phyloP scores from a whole-genome alignment of 192 early-diverging fungal genomes.

The Chytriomyces hyalinus region DNA sequence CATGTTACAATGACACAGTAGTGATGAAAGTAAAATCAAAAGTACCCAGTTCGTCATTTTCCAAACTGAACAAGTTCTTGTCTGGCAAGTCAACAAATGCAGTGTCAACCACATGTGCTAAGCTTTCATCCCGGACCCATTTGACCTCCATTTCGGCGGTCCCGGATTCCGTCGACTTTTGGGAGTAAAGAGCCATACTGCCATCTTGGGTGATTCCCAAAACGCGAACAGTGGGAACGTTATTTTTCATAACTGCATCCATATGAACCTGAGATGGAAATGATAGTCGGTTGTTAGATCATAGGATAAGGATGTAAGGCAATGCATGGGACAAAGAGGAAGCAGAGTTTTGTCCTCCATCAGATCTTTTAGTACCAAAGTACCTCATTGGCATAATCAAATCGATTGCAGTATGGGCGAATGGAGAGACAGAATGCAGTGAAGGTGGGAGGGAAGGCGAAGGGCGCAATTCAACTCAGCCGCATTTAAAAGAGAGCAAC shows the following conservation, averaged over 20 bases:
- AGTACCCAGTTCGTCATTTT: constrained; percentile 67
- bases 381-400: no score
- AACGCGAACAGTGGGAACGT: constrained; percentile 29
- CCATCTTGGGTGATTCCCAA: constrained; percentile 47
- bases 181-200: constrained; percentile 36
- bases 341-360: no score
- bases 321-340: no score
- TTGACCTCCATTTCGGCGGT: constrained; percentile 24
- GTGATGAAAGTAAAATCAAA: constrained; percentile 4
- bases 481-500: no score
- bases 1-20: not conserved
- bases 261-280: constrained; percentile 20
- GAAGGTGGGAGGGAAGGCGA: no score
- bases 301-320: no score
- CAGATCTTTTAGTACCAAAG: no score
- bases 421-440: no score
- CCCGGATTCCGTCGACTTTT: constrained; percentile 19
- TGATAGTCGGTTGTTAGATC: no score
- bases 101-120: constrained; percentile 70
- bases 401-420: no score
- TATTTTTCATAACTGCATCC: constrained; percentile 17
- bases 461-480: no score
- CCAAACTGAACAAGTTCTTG: constrained; percentile 66
- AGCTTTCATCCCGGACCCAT: constrained; percentile 89
- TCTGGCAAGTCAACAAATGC: constrained; percentile 87